phyloP scores from a whole-genome alignment of 345 rosid species.

The Camelina sativa region DNA sequence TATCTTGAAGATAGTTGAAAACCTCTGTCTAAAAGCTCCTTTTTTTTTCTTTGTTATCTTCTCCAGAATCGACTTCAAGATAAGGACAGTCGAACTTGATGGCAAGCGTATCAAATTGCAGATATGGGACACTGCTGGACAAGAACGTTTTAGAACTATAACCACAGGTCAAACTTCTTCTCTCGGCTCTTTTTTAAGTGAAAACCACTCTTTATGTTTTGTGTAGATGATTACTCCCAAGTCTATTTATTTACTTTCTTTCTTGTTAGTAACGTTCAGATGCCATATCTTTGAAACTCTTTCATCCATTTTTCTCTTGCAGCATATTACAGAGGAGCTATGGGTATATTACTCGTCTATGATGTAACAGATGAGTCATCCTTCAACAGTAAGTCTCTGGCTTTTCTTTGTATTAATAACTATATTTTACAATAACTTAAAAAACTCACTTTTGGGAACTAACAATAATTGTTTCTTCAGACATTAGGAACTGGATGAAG shows the following conservation, averaged over 20 bases:
- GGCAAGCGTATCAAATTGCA: conserved; percentile 76
- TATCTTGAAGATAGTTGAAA: conserved; percentile 17
- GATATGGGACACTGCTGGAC: conserved; percentile 93
- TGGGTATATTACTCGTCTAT: conserved; percentile 90
- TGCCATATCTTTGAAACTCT: not conserved
- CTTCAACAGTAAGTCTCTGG: conserved; percentile 66
- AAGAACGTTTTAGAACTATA: conserved; percentile 84
- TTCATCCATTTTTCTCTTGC: conserved; percentile 28
- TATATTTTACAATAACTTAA: not conserved
- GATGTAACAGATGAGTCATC: conserved; percentile 95
- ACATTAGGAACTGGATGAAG: conserved; percentile 71
- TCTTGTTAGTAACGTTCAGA: not conserved
- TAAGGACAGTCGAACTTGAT: conserved; percentile 71
- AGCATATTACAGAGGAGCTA: conserved; percentile 96
- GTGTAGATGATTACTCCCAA: not conserved
- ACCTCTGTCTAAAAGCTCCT: not conserved
- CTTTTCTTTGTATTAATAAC: conserved; percentile 9
- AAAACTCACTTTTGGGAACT: conserved; percentile 12
- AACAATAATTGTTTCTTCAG: conserved; percentile 34
- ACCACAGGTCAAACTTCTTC: conserved; percentile 55
- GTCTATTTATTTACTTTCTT: not conserved
- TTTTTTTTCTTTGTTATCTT: not conserved
- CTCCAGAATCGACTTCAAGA: conserved; percentile 70
- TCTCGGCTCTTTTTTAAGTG: not conserved
- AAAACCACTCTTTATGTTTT: not conserved